phyloP scores from a whole-genome alignment of 2,329 filamentous ascomycete species.

The Proliferodiscus dingleyae region DNA sequence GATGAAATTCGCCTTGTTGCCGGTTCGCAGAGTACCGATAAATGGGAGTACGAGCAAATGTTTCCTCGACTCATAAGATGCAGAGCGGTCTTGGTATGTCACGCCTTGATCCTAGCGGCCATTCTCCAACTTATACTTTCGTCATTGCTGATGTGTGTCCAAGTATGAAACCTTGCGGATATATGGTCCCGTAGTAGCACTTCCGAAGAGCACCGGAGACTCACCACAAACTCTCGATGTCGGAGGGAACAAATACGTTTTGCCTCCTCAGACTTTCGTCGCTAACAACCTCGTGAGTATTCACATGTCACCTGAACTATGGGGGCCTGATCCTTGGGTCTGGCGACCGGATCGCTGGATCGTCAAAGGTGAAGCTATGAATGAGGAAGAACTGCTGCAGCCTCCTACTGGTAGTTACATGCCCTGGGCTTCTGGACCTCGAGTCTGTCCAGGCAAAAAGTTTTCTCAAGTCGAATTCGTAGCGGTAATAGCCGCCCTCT shows the following conservation, averaged over 20 bases:
- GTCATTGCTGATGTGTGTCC: neutral
- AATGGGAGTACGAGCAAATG: conserved; percentile 33
- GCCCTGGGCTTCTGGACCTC: conserved; percentile 12
- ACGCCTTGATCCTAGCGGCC: neutral
- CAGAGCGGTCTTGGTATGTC: conserved; percentile 33
- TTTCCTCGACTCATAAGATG: conserved; percentile 41
- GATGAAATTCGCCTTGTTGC: conserved; percentile 20
- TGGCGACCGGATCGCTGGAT: neutral
- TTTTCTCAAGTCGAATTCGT: conserved; percentile 17
- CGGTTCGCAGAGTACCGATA: conserved; percentile 21
- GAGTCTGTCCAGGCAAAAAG: conserved; percentile 16
- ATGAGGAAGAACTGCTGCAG: neutral
- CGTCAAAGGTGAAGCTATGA: neutral
- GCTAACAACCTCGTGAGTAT: neutral
- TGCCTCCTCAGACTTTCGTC: neutral
- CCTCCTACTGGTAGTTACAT: conserved; percentile 8
- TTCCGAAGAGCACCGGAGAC: neutral
- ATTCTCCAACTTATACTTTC: no score
- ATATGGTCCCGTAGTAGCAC: neutral
- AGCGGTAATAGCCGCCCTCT: conserved; percentile 7
- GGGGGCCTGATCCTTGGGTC: neutral
- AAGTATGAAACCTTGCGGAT: neutral
- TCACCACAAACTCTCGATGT: neutral
- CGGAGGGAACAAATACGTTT: neutral
- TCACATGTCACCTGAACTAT: neutral